Base-by-base conservation (phyloP, 805 yeast species). In the Lachancea thermotolerans region DNA sequence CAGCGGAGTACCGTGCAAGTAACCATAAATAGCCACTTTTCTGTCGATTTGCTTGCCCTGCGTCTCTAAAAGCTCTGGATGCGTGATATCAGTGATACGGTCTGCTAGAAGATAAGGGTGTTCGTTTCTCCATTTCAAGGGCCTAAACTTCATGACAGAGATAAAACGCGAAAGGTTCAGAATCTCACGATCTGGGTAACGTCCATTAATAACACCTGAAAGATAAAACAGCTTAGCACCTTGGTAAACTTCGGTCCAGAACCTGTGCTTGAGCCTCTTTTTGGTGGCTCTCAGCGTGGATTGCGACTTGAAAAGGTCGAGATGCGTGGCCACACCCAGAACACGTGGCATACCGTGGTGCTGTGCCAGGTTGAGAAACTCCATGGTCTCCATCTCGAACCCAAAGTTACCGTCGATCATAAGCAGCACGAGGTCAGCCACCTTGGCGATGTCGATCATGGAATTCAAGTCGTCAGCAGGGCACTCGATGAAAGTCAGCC, bases 321-420 rank as follows among this genome's bases (percentile, higher is more conserved):
- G 74, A 70, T 93, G 99, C 0, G 99, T 93, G 6, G 96, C 85
- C 9, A 93, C 85, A 53, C 98, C 99, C 37, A 93, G 72, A 15
- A 93, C 95, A 56, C 96, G 78, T 35, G 99, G 99, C 90, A 93
- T 93, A 66, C 99, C 99, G 65, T 93, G 99, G 60, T 91, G 97
- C 57, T 93, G 96, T 2, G 96, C 95, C 53, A 93, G 78, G 59
- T 93, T 95, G 51, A 93, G 73, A 60, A 93, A 93, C 67, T 93
- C 99, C 98, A 93, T 95, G 8, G 99, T 93, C 67, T 93, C 99
- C 99, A 93, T 93, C 71, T 93, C 99, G 48, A 93, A 80, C 7
- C 99, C 99, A 63, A 88, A 93, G 64, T 93, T 93, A 48, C 99
- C 98, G 70, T 93, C 99, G 48, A 93, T 80, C 75, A 93, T 69